phyloP scores from a whole-genome alignment of 2,329 filamentous ascomycete genomes.

The Aspergillus sp. region DNA sequence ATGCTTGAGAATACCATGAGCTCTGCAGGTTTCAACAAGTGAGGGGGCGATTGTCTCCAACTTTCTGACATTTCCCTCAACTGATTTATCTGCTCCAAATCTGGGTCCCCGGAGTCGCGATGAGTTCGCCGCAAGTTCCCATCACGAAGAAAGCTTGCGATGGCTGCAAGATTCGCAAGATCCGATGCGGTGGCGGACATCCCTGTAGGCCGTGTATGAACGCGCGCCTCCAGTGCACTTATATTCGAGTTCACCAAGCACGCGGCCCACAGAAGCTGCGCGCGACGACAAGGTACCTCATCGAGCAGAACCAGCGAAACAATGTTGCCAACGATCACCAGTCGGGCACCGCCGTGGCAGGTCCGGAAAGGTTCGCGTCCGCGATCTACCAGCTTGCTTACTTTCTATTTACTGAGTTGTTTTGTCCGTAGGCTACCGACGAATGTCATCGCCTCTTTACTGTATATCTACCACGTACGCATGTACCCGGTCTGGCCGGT shows the following conservation, averaged over 20 bases:
- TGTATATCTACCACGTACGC: constrained; percentile 56
- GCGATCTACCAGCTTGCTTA: no score
- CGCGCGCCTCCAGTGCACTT: constrained; percentile 56
- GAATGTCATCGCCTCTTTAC: constrained; percentile 33
- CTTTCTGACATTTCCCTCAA: not conserved
- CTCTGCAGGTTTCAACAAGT: not conserved
- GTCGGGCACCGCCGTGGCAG: not conserved
- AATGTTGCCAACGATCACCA: not conserved
- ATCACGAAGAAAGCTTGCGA: constrained; percentile 53
- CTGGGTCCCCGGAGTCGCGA: not conserved
- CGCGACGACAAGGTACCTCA: constrained; percentile 26
- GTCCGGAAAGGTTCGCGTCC: not conserved
- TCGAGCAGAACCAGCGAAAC: constrained; percentile 26
- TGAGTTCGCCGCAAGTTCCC: constrained; percentile 20
- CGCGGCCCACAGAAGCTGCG: constrained; percentile 53
- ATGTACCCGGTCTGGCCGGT: constrained; percentile 60
- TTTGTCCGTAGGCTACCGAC: constrained; percentile 21
- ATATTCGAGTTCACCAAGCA: constrained; percentile 50
- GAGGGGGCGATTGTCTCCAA: constrained; percentile 6
- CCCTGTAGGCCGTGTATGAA: constrained; percentile 54
- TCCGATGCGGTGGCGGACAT: constrained; percentile 54
- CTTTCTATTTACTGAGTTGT: not conserved
- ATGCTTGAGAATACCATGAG: not conserved
- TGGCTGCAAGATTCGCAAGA: constrained; percentile 59
- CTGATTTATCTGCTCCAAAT: not conserved